Evolutionary conservation across 345 rosid species (phyloP).

Genomic region (Aquilaria sinensis): DNA sequence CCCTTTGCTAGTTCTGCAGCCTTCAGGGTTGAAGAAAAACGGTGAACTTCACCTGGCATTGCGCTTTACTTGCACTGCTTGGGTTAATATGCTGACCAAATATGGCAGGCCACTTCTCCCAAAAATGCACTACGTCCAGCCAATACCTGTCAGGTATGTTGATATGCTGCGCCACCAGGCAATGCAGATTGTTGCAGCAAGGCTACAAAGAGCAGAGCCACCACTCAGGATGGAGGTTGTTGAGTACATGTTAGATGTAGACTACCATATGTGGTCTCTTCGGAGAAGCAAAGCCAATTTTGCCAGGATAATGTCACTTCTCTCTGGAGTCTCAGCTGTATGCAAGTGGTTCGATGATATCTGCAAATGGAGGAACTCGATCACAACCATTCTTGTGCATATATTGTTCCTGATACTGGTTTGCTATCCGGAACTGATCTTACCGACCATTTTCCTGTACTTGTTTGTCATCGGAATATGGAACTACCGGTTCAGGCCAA

Average conservation of each 20-base stretch:
- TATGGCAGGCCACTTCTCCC: conserved; percentile 91
- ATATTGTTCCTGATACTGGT: conserved; percentile 78
- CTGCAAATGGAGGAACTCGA: conserved; percentile 85
- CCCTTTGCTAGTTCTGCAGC: conserved; percentile 70
- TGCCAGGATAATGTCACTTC: conserved; percentile 67
- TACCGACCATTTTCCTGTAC: conserved; percentile 87
- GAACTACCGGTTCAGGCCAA: conserved; percentile 84
- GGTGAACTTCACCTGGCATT: conserved; percentile 94
- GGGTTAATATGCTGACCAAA: conserved; percentile 83
- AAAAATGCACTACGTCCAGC: conserved; percentile 85
- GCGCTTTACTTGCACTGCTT: conserved; percentile 78
- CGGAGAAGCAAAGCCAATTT: conserved; percentile 97
- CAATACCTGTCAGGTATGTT: conserved; percentile 66
- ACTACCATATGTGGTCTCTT: conserved; percentile 84
- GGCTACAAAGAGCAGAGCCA: conserved; percentile 84
- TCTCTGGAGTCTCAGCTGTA: conserved; percentile 53
- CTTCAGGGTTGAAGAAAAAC: conserved; percentile 67
- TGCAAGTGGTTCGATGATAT: conserved; percentile 78
- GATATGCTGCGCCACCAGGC: conserved; percentile 86
- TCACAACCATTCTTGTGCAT: conserved; percentile 73
- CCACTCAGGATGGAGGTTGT: conserved; percentile 79
- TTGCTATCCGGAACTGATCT: conserved; percentile 79
- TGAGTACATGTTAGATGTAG: conserved; percentile 95
- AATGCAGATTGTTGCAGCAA: conserved; percentile 70
- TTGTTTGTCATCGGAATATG: conserved; percentile 88